A percentile compares a stretch with the other conserved stretches of the same genome.
phyloP scores from a whole-genome alignment of 805 yeast genomes.

The Candida ortonii region DNA sequence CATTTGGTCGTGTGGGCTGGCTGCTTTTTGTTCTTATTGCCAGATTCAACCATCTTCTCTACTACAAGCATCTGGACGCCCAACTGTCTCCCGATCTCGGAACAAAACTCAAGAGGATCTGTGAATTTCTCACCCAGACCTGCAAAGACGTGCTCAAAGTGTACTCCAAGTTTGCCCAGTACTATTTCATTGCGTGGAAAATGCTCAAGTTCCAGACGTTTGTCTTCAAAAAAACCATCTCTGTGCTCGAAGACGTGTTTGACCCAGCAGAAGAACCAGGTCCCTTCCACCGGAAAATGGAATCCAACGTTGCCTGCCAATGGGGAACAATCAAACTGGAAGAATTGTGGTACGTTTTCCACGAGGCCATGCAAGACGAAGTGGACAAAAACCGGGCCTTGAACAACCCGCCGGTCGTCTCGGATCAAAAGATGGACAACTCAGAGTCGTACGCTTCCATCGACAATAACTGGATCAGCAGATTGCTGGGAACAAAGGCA shows the following conservation, averaged over 20 bases:
- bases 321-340: too few species aligned
- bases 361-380: too few species aligned
- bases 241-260: background rate
- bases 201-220: constrained; percentile 17
- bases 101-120: background rate
- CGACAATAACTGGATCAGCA: constrained; percentile 16
- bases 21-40: constrained; percentile 2
- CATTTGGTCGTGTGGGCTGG: constrained; percentile 14
- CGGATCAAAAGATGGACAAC: too few species aligned
- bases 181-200: constrained; percentile 27
- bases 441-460: too few species aligned
- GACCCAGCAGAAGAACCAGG: background rate
- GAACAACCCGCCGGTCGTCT: too few species aligned
- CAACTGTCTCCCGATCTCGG: constrained; percentile 9
- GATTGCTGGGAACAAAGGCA: constrained; percentile 8
- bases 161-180: constrained; percentile 13
- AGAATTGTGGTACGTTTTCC: too few species aligned
- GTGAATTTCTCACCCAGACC: background rate
- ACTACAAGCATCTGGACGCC: constrained; percentile 10
- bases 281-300: background rate
- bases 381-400: too few species aligned
- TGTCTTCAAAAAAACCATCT: too few species aligned
- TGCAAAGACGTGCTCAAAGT: constrained; percentile 2
- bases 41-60: constrained; percentile 17
- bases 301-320: background rate